Percentiles rank a stretch among this genome's conserved stretches.
Evolutionary conservation across 116 monocot species (phyloP).

Genomic region (Zostera marina): DNA sequence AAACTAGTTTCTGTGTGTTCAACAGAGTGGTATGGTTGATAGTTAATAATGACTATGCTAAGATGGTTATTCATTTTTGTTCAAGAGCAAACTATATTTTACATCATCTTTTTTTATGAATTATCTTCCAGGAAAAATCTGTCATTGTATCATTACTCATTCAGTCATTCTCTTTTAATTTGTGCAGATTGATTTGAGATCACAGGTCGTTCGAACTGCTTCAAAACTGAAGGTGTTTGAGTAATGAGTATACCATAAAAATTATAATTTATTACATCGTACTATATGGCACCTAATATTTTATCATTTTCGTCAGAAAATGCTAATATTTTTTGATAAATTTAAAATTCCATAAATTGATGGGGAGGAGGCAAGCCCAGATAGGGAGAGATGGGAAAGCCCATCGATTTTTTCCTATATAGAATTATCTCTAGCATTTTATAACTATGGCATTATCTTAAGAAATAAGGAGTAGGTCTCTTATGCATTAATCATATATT

Average conservation of each 20-base stretch:
- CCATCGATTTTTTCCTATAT: too few species aligned
- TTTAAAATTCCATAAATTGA: too few species aligned
- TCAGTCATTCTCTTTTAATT: constrained; percentile 1
- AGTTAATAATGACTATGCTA: not conserved
- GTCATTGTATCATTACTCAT: not conserved
- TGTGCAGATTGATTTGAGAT: constrained; percentile 83
- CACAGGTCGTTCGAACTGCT: constrained; percentile 61
- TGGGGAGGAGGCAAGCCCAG: too few species aligned
- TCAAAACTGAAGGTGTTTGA: constrained; percentile 50
- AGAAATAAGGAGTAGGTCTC: too few species aligned
- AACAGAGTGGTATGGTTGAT: not conserved
- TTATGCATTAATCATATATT: too few species aligned
- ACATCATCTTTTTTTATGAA: not conserved
- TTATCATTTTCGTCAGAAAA: not conserved
- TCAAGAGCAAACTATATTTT: not conserved
- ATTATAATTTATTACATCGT: not conserved
- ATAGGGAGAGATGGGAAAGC: too few species aligned
- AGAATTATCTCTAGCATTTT: too few species aligned
- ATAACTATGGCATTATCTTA: too few species aligned
- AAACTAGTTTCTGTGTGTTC: not conserved
- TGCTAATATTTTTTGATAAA: too few species aligned
- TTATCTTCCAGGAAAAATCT: not conserved
- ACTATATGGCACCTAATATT: not conserved
- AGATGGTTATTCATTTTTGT: not conserved
- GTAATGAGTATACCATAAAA: not conserved